Percentiles rank a stretch among this genome's conserved stretches.
These are phyloP conservation scores for Pythium pyrilobum DNA, from an alignment of 352 stramenopile species.

Conservation along the genomic window DNA sequence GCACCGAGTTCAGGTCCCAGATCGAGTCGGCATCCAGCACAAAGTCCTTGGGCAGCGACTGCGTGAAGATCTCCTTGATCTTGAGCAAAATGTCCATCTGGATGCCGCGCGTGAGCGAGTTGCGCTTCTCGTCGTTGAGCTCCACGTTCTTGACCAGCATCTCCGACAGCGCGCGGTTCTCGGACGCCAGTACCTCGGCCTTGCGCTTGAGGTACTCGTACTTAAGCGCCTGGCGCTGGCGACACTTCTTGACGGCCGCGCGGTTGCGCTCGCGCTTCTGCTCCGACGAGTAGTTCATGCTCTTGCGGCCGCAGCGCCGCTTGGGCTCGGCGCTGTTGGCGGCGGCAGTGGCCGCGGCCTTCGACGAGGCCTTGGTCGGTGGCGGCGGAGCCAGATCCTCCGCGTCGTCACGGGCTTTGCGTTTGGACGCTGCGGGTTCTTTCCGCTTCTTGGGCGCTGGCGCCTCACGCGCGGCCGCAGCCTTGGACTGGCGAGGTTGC, in stretches of 20 bases:
- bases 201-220: slow-evolving; percentile 76
- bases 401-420: not conserved
- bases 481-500: not conserved
- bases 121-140: slow-evolving; percentile 45
- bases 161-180: slow-evolving; percentile 69
- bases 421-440: slow-evolving; percentile 9
- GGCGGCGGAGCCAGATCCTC: not conserved
- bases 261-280: slow-evolving; percentile 82
- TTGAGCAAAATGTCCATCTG: slow-evolving; percentile 86
- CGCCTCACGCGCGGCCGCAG: not conserved
- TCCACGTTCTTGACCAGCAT: slow-evolving; percentile 72
- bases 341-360: not conserved
- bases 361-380: not conserved
- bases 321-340: slow-evolving; percentile 28
- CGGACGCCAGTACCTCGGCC: slow-evolving; percentile 49
- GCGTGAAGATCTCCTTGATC: slow-evolving; percentile 86
- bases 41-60: slow-evolving; percentile 82
- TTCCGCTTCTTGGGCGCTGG: slow-evolving; percentile 14
- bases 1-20: slow-evolving; percentile 80
- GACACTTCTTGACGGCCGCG: slow-evolving; percentile 81
- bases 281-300: slow-evolving; percentile 83
- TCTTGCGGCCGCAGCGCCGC: slow-evolving; percentile 73
- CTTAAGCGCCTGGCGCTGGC: slow-evolving; percentile 75
- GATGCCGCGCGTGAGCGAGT: slow-evolving; percentile 69
- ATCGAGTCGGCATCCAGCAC: slow-evolving; percentile 80